Conservation (phyloP, 306 rosid species). For the Dalbergia oliveri region DNA sequence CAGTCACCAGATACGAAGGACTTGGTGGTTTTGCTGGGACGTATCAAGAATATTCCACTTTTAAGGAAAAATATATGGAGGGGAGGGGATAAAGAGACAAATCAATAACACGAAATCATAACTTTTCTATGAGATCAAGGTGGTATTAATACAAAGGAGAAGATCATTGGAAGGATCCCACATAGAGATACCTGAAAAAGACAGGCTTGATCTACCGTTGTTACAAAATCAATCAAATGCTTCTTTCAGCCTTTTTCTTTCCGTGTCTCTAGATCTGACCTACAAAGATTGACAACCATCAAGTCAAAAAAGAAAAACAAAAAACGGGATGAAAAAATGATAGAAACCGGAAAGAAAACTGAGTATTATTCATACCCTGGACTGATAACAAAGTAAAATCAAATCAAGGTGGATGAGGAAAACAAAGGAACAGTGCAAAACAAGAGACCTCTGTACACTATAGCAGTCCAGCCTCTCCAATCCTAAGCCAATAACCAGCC, state of each 20-base stretch:
- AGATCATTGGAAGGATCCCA: slow-evolving; percentile 68
- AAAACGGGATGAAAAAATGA: too few relatives aligned
- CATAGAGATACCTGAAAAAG: slow-evolving; percentile 65
- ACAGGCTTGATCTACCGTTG: slow-evolving; percentile 70
- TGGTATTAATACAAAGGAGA: slow-evolving; percentile 82
- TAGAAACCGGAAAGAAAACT: slow-evolving; percentile 48
- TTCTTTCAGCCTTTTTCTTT: slow-evolving; percentile 61
- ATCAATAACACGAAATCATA: slow-evolving; percentile 53
- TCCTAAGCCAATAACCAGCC: too few relatives aligned
- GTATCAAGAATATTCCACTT: slow-evolving; percentile 40
- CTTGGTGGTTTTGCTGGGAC: slow-evolving; percentile 11
- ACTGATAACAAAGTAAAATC: slow-evolving; percentile 60
- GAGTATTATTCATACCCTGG: slow-evolving; percentile 63
- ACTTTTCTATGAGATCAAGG: slow-evolving; percentile 67
- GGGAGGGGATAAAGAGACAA: slow-evolving; percentile 31
- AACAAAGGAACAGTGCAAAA: too few relatives aligned
- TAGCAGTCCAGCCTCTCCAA: too few relatives aligned
- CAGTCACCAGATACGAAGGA: slow-evolving; percentile 25
- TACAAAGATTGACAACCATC: slow-evolving; percentile 54
- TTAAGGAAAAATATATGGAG: slow-evolving; percentile 16
- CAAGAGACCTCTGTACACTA: too few relatives aligned
- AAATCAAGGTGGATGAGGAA: too few relatives aligned
- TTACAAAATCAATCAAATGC: slow-evolving; percentile 71
- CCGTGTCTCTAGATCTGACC: slow-evolving; percentile 51
- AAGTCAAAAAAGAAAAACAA: not conserved